Conservation (phyloP, 345 rosid genomes). For the Eucalyptus rudis region DNA sequence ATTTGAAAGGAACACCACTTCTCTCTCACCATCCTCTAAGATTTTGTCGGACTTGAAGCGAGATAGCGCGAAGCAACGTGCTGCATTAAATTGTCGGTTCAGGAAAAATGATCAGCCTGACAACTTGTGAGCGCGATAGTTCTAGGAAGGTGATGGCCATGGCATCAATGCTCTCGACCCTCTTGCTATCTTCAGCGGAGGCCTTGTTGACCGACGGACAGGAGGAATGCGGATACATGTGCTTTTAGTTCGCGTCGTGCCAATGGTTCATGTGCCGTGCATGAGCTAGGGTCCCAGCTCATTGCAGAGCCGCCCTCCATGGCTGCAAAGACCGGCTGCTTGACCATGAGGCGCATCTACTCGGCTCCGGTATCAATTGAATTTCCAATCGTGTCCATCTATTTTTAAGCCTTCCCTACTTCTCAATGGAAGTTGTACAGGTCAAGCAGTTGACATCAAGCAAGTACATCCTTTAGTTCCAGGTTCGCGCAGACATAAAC, state of each 20-base stretch:
- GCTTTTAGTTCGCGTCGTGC: background rate
- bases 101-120: background rate
- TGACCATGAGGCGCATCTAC: background rate
- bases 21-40: background rate
- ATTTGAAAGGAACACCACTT: background rate
- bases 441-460: background rate
- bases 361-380: background rate
- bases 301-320: background rate
- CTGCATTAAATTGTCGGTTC: background rate
- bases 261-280: background rate
- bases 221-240: background rate
- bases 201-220: background rate
- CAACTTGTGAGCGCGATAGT: background rate
- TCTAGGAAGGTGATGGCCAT: background rate
- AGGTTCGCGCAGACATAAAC: background rate
- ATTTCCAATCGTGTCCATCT: background rate
- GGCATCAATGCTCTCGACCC: background rate
- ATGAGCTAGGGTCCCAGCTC: background rate
- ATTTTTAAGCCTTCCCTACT: background rate
- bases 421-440: background rate
- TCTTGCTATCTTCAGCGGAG: background rate
- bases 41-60: background rate
- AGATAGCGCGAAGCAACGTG: background rate
- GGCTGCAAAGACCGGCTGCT: background rate
- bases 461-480: background rate